Percentiles rank a stretch among this genome's conserved stretches.
These are phyloP conservation scores for Mollisiaceae sp. DNA, from an alignment of 2,329 filamentous ascomycete species.

Conservation along the genomic window DNA sequence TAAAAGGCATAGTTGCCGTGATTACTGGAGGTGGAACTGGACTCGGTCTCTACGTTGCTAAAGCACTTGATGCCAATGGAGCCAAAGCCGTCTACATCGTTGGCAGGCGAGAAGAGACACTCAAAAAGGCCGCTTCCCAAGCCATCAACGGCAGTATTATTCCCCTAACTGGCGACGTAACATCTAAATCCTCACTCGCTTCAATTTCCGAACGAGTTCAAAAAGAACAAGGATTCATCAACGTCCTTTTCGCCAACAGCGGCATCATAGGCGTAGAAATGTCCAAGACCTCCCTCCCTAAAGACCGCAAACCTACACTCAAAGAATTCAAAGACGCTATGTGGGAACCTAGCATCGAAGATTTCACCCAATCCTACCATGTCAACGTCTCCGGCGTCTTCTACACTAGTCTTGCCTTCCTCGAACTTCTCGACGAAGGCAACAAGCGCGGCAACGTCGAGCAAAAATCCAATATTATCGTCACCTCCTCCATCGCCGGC, in stretches of 20 bases:
- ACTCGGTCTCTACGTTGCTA: slow-evolving; percentile 62
- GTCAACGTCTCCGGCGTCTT: slow-evolving; percentile 46
- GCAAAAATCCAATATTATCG: slow-evolving; percentile 60
- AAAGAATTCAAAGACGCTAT: slow-evolving; percentile 49
- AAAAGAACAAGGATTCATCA: slow-evolving; percentile 61
- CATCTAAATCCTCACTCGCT: slow-evolving; percentile 64
- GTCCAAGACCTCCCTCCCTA: slow-evolving; percentile 28
- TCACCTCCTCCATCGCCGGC: slow-evolving; percentile 73
- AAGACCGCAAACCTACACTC: slow-evolving; percentile 46
- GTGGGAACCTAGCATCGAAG: slow-evolving; percentile 51
- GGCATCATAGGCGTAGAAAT: slow-evolving; percentile 54
- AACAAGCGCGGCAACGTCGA: slow-evolving; percentile 58
- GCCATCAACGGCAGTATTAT: slow-evolving; percentile 33
- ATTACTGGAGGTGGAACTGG: slow-evolving; percentile 65
- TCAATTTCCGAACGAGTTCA: slow-evolving; percentile 59
- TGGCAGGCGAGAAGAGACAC: slow-evolving; percentile 54
- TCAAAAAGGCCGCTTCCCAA: slow-evolving; percentile 51
- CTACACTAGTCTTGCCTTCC: slow-evolving; percentile 70
- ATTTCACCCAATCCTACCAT: slow-evolving; percentile 61
- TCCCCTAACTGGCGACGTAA: slow-evolving; percentile 56
- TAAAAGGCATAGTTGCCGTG: slow-evolving; percentile 60
- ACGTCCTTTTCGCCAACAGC: slow-evolving; percentile 64
- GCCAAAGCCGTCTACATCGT: slow-evolving; percentile 61
- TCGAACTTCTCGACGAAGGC: slow-evolving; percentile 68
- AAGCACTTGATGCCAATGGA: slow-evolving; percentile 58